Base-by-base conservation (phyloP, 805 yeast species). In the Schizosaccharomyces osmophilus region DNA sequence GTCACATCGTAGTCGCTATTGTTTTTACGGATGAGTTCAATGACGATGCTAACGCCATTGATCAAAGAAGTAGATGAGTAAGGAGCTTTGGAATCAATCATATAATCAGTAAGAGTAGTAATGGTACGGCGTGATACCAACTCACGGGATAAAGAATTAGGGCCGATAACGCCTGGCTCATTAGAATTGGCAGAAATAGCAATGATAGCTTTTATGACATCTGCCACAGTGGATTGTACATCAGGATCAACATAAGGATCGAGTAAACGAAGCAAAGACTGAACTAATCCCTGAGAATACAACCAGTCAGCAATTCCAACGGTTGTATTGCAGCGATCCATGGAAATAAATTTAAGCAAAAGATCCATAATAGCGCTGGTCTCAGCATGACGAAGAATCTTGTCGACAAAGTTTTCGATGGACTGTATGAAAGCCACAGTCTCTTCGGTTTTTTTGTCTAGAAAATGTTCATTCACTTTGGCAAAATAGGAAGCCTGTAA, bases 281-380 rank as follows among this genome's bases (percentile, higher is more conserved):
- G 82, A 42, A 93, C 82, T 64, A 93, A 74, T 39, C 77, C 72
- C 69, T 90, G 96, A 57, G 77, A 78, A 64, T 85, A 82, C 63
- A 93, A 75, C 17, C 81, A 75, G 48, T 59, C 61, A 17, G 48
- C 61, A 24, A 93, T 82, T 9, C 95, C 96, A 1, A 95, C 87
- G 19, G 95, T 86, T 59, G 80, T 76, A 66, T 87, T 95, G 1
- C 90, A 84, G 71, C 87, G 89, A 73, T 93, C 98, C 0, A 97
- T 86, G 59, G 95, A 88, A 39, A 93, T 85, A 24, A 93, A 83
- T 69, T 90, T 85, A 62, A 93, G 75, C 62, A 93, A 73, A 67
- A 90, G 87, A 72, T 93, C 98, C 89, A 90, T 89, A 63, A 93
- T 72, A 60, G 95, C 88, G 2, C 97, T 96, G 63, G 89, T 86